Conservation (phyloP, 768 basidiomycete genomes). For the Phlebiopsis flavidoalba region DNA sequence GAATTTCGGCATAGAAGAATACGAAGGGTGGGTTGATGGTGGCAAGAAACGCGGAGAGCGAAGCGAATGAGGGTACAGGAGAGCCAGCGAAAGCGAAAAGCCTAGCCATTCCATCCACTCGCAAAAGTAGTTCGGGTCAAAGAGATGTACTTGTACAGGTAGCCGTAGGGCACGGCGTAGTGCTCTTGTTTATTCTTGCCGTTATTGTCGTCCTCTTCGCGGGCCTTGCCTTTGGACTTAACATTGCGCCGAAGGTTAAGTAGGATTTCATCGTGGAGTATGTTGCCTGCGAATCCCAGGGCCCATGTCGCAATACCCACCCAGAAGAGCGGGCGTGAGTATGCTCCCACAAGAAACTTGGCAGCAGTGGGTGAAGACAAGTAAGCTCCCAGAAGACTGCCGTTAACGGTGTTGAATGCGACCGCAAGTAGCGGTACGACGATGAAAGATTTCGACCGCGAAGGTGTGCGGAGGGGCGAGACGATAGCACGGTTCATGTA, state of each 20-base stretch:
- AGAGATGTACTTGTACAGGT: conserved; percentile 72
- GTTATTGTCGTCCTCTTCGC: conserved; percentile 25
- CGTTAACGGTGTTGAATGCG: conserved; percentile 71
- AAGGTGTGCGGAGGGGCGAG: conserved; percentile 76
- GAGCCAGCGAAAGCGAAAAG: conserved; percentile 75
- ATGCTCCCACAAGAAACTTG: conserved; percentile 33
- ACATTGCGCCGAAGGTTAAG: conserved; percentile 73
- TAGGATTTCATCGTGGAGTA: conserved; percentile 88
- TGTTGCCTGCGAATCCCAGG: conserved; percentile 70
- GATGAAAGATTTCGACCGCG: conserved; percentile 71
- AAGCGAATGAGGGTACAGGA: conserved; percentile 34
- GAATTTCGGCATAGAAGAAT: conserved; percentile 69
- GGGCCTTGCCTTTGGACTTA: conserved; percentile 25
- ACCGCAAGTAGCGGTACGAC: conserved; percentile 50
- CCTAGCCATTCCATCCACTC: conserved; percentile 96
- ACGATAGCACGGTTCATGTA: conserved; percentile 81
- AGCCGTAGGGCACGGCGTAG: conserved; percentile 78
- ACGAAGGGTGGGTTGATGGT: conserved; percentile 69
- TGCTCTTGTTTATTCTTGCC: conserved; percentile 38
- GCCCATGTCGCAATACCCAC: conserved; percentile 63
- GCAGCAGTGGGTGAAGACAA: conserved; percentile 54
- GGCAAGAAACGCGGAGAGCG: conserved; percentile 30
- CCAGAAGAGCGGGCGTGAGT: conserved; percentile 47
- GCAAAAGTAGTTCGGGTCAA: conserved; percentile 92
- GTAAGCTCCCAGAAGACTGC: conserved; percentile 63